Percentiles rank a stretch among this genome's conserved stretches.
Conservation (phyloP, 192 early-diverging fungal genomes). For the Rhizophagus prolifer region DNA sequence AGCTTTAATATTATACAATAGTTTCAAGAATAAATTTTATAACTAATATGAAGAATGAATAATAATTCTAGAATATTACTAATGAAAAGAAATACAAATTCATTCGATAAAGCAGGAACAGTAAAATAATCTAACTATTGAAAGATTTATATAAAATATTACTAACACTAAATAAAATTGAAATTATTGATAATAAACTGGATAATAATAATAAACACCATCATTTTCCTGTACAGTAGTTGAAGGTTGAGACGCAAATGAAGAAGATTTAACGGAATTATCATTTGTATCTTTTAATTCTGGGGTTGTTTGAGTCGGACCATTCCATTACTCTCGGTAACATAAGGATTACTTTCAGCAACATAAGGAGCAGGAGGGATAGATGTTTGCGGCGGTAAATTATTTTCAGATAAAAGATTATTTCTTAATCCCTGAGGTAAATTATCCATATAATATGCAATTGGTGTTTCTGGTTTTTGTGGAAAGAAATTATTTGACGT, state of each 20-base stretch:
- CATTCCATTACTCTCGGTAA: conserved; percentile 16
- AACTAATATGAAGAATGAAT: background rate
- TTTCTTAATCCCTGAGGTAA: background rate
- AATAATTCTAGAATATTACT: too few relatives aligned
- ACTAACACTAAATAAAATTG: background rate
- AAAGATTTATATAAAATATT: background rate
- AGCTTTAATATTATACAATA: background rate
- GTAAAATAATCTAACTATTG: background rate
- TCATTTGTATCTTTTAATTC: background rate
- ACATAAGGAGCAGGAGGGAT: background rate
- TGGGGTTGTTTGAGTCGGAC: background rate
- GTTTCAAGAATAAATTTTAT: background rate
- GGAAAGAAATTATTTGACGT: background rate
- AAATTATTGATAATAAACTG: background rate
- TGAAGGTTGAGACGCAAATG: background rate
- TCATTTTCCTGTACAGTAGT: background rate
- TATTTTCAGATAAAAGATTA: conserved; percentile 8
- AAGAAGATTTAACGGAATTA: background rate
- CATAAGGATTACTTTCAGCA: background rate
- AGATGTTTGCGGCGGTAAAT: background rate
- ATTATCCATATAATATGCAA: conserved; percentile 13
- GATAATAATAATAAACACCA: conserved; percentile 8
- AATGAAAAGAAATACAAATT: too few relatives aligned
- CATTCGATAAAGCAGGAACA: background rate
- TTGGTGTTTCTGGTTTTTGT: conserved; percentile 1